Evolutionary conservation across 2,329 filamentous ascomycete genomes (phyloP), one percentile per base, ranked within the genome.

Genomic region (Curvularia hawaiiensis): DNA sequence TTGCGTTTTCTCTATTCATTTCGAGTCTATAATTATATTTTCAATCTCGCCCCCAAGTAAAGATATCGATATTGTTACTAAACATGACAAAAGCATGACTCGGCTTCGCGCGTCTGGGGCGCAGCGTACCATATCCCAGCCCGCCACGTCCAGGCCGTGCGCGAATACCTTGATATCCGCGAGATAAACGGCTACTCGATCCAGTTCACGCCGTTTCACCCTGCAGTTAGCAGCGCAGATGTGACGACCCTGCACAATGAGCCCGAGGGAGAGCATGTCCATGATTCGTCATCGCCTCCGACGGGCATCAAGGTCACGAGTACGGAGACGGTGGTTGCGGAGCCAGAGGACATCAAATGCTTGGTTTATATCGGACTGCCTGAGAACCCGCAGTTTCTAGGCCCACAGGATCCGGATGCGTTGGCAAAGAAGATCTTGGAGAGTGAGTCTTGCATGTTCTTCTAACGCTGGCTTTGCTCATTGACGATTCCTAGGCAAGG

Each of bases 141-240:
- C 7, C 81, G 85, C 2, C 84, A 88, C 64, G 92, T 96, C 22
- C 83, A 87, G 59, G 89, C 94, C 78, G 94, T 97, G 4, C 89
- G 91, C 66, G 84, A 88, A 57, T 97, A 97, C 75, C 90, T 99
- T 47, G 93, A 98, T 77, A 94, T 97, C 64, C 89, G 95, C 45
- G 95, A 99, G 78, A 97, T 98, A 73, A 97, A 98, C 79, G 95
- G 95, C 26, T 99, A 99, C 78, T 91, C 88, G 52, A 96, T 97
- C 65, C 93, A 97, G 77, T 91, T 92, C 76, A 91, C 92, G 28
- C 87, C 90, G 0, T 97, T 98, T 75, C 82, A 93, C 68, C 87
- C 89, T 7, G 82, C 85, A 75, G 44, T 54, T 47, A 35, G 52
- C 66, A 16, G 51, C 45, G 54, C 61, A 68, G 77, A n/a, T 73